Evolutionary conservation across 2,329 filamentous ascomycete genomes (phyloP), one percentile per base, ranked within the genome.

Genomic region (Plenodomus biglobosus): DNA sequence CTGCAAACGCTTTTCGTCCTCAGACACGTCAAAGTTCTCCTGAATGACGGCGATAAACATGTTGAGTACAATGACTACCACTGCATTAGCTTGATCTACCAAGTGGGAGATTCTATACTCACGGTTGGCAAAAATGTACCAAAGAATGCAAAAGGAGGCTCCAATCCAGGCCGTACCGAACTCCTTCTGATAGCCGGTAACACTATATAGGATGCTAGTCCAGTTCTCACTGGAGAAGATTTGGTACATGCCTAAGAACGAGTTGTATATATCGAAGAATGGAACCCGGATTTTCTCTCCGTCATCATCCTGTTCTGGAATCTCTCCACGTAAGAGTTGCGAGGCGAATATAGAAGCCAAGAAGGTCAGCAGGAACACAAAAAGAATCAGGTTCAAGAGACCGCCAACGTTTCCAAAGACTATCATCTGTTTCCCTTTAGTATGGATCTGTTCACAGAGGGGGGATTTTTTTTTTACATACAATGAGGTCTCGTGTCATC

Each of bases 41-140:
- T 99, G 94, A 58, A 99, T 99, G 75, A 99, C 94, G 79, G 94
- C 94, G 88, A 99, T 97, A 78, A 99, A 99, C 94, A 99, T 99
- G 68, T 97, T 99, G 76, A 99, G 76, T 53, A 97, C 83, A 74
- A 99, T 95, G 69, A 97, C 67, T 70, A 37, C 7, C 17, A 2
- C 10, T 1, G 11, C 8, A 27, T 65, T 52, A 67, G 59, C 27
- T 17, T 16, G 8, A 30, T 8, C 8, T 42, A 2, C 37, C 5
- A 8, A 5, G 24, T 16, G 11, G 4, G 7, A 16, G 5, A 15
- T 17, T 18, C 35, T 36, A 7, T 15, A 64, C 68, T 64, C 60
- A 73, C 68, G 92, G 71, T 95, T 96, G 5, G 91, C 82, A 37
- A 99, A 80, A 48, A 96, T 94, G 72, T 96, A 97, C 94, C 94